Conservation (phyloP, 257 asterid genomes). For the Solanum tarapatanum region DNA sequence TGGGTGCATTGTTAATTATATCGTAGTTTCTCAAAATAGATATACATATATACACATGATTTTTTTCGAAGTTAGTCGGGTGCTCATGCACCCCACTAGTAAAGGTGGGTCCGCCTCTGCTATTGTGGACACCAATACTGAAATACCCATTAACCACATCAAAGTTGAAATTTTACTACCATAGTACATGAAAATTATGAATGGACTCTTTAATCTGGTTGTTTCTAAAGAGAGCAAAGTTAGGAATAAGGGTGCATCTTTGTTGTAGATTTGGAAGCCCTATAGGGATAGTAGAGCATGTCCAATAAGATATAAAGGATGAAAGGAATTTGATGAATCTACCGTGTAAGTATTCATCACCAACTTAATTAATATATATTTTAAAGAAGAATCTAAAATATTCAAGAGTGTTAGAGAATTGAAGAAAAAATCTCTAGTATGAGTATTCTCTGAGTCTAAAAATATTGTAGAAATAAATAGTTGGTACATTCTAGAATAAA, state of each 20-base stretch:
- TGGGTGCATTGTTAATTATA: no score
- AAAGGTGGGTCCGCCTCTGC: no score
- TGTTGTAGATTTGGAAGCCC: not conserved
- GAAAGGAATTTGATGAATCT: not conserved
- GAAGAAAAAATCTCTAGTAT: not conserved
- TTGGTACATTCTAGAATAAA: not conserved
- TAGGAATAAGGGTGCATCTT: not conserved
- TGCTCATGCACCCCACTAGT: no score
- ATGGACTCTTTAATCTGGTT: not conserved
- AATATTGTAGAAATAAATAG: not conserved
- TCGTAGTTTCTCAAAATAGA: no score
- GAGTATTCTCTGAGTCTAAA: not conserved
- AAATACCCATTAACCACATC: not conserved
- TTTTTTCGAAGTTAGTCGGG: no score
- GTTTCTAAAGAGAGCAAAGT: not conserved
- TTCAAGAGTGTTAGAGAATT: not conserved
- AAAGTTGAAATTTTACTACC: not conserved
- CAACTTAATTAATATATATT: no score
- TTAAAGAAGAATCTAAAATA: not conserved
- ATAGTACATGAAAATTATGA: not conserved
- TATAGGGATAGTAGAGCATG: not conserved
- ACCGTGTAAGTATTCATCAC: not conserved
- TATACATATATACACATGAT: no score
- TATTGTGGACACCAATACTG: not conserved
- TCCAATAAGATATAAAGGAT: not conserved